phyloP scores from a whole-genome alignment of 495 filamentous ascomycete genomes.

The Penicillium samsonianum region DNA sequence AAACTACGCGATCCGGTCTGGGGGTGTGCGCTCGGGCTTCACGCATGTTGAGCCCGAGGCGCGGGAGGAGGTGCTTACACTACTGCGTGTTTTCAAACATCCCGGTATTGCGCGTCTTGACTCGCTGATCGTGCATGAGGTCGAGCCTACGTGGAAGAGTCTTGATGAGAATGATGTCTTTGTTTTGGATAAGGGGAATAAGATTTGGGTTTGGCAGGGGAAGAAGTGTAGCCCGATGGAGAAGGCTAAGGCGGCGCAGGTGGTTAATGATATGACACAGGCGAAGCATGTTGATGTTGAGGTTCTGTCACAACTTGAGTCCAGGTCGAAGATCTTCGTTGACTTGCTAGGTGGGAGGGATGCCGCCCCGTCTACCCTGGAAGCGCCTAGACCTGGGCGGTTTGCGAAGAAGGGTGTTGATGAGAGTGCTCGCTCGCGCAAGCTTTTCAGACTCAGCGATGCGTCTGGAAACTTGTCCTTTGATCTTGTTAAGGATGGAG shows the following conservation, averaged over 20 bases:
- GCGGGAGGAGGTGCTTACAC: conserved; percentile 41
- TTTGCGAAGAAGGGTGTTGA: conserved; percentile 23
- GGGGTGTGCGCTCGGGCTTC: conserved; percentile 63
- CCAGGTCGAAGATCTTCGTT: conserved; percentile 53
- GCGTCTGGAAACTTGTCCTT: conserved; percentile 54
- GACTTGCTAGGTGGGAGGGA: conserved; percentile 55
- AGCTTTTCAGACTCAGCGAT: conserved; percentile 58
- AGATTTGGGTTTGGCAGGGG: conserved; percentile 68
- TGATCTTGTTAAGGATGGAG: conserved; percentile 54
- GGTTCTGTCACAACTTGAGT: conserved; percentile 58
- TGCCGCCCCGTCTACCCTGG: conserved; percentile 33
- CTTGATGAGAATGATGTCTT: conserved; percentile 64
- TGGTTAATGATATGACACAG: conserved; percentile 60
- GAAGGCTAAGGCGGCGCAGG: conserved; percentile 63
- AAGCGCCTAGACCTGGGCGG: conserved; percentile 40
- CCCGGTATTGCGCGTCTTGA: conserved; percentile 42
- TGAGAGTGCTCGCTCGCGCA: conserved; percentile 34
- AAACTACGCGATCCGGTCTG: conserved; percentile 51
- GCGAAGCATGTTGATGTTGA: conserved; percentile 64
- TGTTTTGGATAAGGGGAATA: conserved; percentile 57
- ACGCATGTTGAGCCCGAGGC: conserved; percentile 54
- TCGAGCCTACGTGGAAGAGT: conserved; percentile 59
- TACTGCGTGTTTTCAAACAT: conserved; percentile 61
- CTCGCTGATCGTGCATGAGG: conserved; percentile 59
- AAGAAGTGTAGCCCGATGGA: conserved; percentile 64